These are phyloP conservation scores for Paraphoma sp. DNA, from an alignment of 2,329 filamentous ascomycete species.

Conservation along the genomic window DNA sequence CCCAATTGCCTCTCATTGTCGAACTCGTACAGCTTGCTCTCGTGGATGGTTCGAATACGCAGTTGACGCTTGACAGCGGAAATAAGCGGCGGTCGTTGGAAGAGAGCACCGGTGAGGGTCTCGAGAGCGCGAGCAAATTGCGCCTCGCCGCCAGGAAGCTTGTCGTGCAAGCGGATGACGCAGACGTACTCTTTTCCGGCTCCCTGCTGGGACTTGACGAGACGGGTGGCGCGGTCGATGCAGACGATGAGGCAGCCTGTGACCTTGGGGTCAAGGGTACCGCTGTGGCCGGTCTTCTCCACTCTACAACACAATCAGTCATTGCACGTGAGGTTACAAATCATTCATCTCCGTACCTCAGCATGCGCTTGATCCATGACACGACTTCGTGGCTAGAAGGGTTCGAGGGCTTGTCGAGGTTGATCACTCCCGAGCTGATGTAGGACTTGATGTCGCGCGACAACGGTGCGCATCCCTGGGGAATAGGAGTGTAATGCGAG, in stretches of 20 bases:
- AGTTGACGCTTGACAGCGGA: slow-evolving; percentile 98
- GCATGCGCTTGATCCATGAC: slow-evolving; percentile 97
- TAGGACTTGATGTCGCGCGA: slow-evolving; percentile 97
- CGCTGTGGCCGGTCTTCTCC: slow-evolving; percentile 98
- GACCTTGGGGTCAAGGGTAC: slow-evolving; percentile 97
- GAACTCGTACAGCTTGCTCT: slow-evolving; percentile 94
- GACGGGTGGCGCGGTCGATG: slow-evolving; percentile 93
- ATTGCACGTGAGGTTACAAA: background rate
- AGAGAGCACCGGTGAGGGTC: slow-evolving; percentile 93
- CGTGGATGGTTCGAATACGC: slow-evolving; percentile 96
- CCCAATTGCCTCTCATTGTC: slow-evolving; percentile 97
- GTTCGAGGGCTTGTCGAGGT: slow-evolving; percentile 97
- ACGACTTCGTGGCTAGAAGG: slow-evolving; percentile 98
- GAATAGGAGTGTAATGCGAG: slow-evolving; percentile 96
- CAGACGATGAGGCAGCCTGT: slow-evolving; percentile 94
- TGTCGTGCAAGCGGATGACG: slow-evolving; percentile 94
- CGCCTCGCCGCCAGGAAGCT: slow-evolving; percentile 88
- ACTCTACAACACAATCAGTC: slow-evolving; percentile 59
- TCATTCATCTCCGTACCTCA: slow-evolving; percentile 65
- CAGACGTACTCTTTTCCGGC: slow-evolving; percentile 99
- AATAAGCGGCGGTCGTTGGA: slow-evolving; percentile 96
- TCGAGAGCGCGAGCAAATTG: slow-evolving; percentile 94
- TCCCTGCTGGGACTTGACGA: slow-evolving; percentile 98
- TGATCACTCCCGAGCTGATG: slow-evolving; percentile 96
- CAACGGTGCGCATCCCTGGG: slow-evolving; percentile 87